Base-by-base conservation (phyloP, 495 filamentous ascomycete species). In the Neurospora sp. region DNA sequence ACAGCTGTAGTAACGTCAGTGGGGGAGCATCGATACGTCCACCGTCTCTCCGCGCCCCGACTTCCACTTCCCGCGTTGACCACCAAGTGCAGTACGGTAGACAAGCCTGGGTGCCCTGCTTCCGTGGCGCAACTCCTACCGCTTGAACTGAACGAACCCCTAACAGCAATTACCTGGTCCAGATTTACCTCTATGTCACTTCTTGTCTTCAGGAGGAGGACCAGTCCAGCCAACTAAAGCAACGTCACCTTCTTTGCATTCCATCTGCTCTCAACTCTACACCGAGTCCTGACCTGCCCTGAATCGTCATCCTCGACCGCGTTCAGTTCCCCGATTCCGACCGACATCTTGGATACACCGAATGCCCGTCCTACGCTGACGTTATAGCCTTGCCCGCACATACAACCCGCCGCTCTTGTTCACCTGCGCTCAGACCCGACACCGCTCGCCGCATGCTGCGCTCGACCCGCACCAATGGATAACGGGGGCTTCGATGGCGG, bases 401-500 rank as follows among this genome's bases (percentile, higher is more conserved):
- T 8, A 35, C 27, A 66, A 66, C 14, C 54, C 54, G 54, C 54
- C 54, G 54, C 54, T 66, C 27, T 66, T 35, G 54, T 66, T 37
- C 12, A 66, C 54, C 27, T 35, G 27, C 54, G 54, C 27, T 18
- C 54, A 66, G 54, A 66, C 54, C 54, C 54, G 54, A 66, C 23
- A 39, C 48, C 77, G 77, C 74, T 76, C 77, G 76, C 74, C 75
- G 72, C 75, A 66, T 72, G 35, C 72, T 44, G 69, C 69, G 37
- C 69, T 12, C 69, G n/a, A 46, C 73, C 73, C 76, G 70, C 20
- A 69, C 79, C 79, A 79, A 90, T 90, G 89, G 88, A 90, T 84
- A 83, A 87, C 73, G 87, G 85, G 76, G 82, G 84, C 73, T 85
- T 84, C 72, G 86, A 82, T 71, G 81, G 72, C 71, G 74, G 75